Evolutionary conservation across 2,329 filamentous ascomycete species (phyloP).

Genomic region (Pseudocercospora eumusae): DNA sequence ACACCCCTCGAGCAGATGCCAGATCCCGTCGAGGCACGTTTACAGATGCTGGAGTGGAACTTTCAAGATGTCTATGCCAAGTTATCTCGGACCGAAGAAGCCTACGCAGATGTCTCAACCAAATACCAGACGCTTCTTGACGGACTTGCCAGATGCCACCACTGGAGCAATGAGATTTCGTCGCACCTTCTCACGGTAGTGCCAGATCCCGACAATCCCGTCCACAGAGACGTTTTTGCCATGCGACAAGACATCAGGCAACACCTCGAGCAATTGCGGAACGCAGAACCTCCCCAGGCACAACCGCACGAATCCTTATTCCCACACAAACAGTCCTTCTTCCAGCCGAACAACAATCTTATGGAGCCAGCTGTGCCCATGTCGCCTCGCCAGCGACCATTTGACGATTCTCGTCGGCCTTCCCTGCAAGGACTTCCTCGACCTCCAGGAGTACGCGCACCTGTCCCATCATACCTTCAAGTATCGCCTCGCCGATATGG

Average conservation of each 20-base stretch:
- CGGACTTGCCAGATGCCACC: constrained; percentile 70
- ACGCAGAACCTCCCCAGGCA: constrained; percentile 53
- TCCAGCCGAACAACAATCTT: constrained; percentile 37
- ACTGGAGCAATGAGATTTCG: constrained; percentile 84
- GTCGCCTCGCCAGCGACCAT: constrained; percentile 82
- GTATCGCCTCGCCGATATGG: constrained; percentile 80
- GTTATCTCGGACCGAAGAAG: constrained; percentile 80
- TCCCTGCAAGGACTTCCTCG: constrained; percentile 59
- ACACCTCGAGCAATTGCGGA: constrained; percentile 60
- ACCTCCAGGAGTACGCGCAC: constrained; percentile 70
- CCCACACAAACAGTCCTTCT: constrained; percentile 44
- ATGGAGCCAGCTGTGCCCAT: constrained; percentile 57
- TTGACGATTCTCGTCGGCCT: constrained; percentile 76
- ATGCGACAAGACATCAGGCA: constrained; percentile 66
- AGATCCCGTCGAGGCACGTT: constrained; percentile 74
- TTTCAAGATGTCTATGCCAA: constrained; percentile 77
- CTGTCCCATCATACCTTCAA: constrained; percentile 78
- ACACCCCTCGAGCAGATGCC: constrained; percentile 55
- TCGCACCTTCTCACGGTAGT: constrained; percentile 72
- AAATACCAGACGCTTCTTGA: constrained; percentile 83
- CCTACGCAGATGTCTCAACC: constrained; percentile 72
- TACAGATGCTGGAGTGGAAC: constrained; percentile 75
- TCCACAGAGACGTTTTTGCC: constrained; percentile 70
- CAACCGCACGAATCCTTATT: constrained; percentile 58
- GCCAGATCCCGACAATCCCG: constrained; percentile 71